Percentiles rank a stretch among this genome's conserved stretches.
Evolutionary conservation across 1,284 basidiomycete genomes (phyloP).

Genomic region (Cutaneotrichosporon dermatis): DNA sequence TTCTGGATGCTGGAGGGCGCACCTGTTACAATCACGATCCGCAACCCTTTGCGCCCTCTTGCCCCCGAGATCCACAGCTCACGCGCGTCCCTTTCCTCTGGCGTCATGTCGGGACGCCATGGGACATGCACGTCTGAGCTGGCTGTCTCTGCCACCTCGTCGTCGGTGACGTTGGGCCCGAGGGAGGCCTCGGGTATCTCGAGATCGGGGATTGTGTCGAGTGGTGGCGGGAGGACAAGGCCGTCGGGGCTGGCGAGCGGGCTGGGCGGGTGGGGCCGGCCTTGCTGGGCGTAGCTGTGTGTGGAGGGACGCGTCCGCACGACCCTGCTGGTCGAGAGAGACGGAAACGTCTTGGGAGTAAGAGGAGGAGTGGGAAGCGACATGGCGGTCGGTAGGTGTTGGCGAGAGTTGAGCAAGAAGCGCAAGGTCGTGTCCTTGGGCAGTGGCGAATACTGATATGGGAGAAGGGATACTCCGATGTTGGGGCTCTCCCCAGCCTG

Average conservation of each 20-base stretch:
- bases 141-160: background rate
- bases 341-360: conserved; percentile 26
- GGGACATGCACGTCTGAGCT: conserved; percentile 6
- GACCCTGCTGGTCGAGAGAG: background rate
- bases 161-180: background rate
- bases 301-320: background rate
- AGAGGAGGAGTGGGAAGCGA: conserved; percentile 32
- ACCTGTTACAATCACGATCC: conserved; percentile 49
- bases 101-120: conserved; percentile 36
- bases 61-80: conserved; percentile 33
- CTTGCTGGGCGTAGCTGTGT: background rate
- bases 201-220: conserved; percentile 15
- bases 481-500: too few relatives aligned
- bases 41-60: conserved; percentile 35
- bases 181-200: conserved; percentile 12
- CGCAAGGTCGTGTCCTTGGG: too few relatives aligned
- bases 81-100: conserved; percentile 29
- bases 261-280: conserved; percentile 3
- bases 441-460: too few relatives aligned
- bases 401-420: too few relatives aligned
- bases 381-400: conserved; percentile 1
- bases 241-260: conserved; percentile 13
- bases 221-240: conserved; percentile 13
- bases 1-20: background rate
- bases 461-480: too few relatives aligned